A percentile compares a stretch with the other conserved stretches of the same genome.
phyloP scores from a whole-genome alignment of 1,284 basidiomycete species.

The Amylostereum areolatum region DNA sequence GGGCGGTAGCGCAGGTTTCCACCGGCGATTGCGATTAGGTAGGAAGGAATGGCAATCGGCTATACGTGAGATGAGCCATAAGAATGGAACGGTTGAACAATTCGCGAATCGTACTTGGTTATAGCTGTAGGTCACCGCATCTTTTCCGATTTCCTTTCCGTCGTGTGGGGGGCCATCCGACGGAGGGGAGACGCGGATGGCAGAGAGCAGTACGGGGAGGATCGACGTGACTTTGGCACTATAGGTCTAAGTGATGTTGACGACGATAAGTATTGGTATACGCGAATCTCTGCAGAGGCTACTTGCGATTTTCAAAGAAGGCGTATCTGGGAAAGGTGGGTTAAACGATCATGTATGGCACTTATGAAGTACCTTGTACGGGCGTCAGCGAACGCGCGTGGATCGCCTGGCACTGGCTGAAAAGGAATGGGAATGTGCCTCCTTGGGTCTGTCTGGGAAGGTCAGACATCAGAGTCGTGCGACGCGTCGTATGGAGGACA shows the following conservation, averaged over 20 bases:
- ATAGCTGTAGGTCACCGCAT: constrained; percentile 61
- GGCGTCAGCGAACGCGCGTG: constrained; percentile 80
- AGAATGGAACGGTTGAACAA: not conserved
- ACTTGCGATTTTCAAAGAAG: constrained; percentile 70
- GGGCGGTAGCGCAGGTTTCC: constrained; percentile 77
- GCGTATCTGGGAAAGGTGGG: constrained; percentile 41
- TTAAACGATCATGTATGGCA: not conserved
- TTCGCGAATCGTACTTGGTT: constrained; percentile 46
- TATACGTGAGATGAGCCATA: constrained; percentile 22
- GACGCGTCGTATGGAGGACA: constrained; percentile 1
- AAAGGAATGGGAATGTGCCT: constrained; percentile 82
- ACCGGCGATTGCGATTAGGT: constrained; percentile 82
- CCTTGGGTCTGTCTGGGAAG: constrained; percentile 80
- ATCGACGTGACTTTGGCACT: constrained; percentile 68
- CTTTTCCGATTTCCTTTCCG: constrained; percentile 66
- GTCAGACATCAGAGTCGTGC: not conserved
- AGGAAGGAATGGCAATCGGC: constrained; percentile 82
- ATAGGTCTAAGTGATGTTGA: constrained; percentile 54
- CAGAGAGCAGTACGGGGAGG: constrained; percentile 82
- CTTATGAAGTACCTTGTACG: constrained; percentile 57
- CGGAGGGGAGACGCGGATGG: constrained; percentile 71
- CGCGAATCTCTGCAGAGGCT: constrained; percentile 42
- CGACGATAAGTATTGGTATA: constrained; percentile 51
- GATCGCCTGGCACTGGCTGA: constrained; percentile 94
- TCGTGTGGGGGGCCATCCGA: constrained; percentile 59